Evolutionary conservation across 768 basidiomycete species (phyloP), one percentile per base, ranked within the genome.

Genomic region (Boletus fagicola): DNA sequence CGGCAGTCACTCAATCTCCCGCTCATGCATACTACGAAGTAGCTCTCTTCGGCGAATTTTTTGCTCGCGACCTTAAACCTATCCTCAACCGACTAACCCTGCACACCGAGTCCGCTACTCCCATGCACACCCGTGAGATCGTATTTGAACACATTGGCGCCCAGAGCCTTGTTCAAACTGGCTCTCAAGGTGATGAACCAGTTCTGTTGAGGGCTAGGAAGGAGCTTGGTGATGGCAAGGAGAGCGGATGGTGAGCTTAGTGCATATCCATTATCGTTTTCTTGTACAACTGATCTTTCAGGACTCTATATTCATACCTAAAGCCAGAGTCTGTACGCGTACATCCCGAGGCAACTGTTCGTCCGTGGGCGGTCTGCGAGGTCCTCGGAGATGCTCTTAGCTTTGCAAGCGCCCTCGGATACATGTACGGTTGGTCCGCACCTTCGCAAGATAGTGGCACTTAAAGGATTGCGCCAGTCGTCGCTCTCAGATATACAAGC

Each of bases 321-420:
- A 91, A 90, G 68, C 90, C 92, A 50, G 91, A 93, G 69, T 86
- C 87, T n/a, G 84, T 84, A 12, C 83, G 90, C 45, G 85, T 87
- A 16, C 87, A 92, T 63, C 90, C 91, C 11, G 90, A 92, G 68
- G 90, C 90, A 1, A 94, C 92, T 4, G 91, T 94, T 47, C 80
- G 91, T 49, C 89, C 92, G 11, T 92, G 91, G 86, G 86, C 89
- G 15, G 87, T 83, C 33, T 87, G 85, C 58, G 83, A 90, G 65
- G 86, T 93, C 22, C 77, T 83, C 26, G 91, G 91, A 1, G 89
- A 94, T 69, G 89, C 88, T 12, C 72, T 90, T 33, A 85, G 85
- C 66, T 92, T 92, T 68, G 89, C 90, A 15, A 87, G 84, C 51
- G 88, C 88, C 3, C 74, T 94, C 30, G 91, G 91, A 57, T 93